Conservation (phyloP, 2,329 filamentous ascomycete species). For the Beauveria varroae region DNA sequence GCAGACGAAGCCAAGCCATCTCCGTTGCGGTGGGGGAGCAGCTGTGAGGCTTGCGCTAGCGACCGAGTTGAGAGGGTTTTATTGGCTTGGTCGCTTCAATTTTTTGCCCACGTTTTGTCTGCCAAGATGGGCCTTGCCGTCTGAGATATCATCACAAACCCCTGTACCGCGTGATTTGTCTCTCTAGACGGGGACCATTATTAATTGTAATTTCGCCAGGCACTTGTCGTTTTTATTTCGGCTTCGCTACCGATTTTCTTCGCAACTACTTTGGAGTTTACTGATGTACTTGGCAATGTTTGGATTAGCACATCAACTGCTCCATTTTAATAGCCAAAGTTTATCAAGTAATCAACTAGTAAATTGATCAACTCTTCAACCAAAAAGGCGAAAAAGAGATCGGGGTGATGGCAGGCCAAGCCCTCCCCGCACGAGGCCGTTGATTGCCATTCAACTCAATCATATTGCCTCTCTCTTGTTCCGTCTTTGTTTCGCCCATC, state of each 20-base stretch:
- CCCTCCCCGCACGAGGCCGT: neutral
- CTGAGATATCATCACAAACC: neutral
- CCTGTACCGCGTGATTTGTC: neutral
- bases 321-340: no score
- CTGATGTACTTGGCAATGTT: neutral
- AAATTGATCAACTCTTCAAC: neutral
- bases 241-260: no score
- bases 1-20: neutral
- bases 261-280: no score
- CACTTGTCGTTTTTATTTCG: neutral
- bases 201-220: neutral
- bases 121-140: neutral
- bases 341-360: no score
- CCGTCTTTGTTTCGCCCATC: neutral
- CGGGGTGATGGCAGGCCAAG: neutral
- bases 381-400: neutral
- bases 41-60: neutral
- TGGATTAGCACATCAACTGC: no score
- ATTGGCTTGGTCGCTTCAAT: neutral
- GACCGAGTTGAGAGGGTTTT: neutral
- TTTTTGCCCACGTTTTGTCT: neutral
- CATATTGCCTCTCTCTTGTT: neutral
- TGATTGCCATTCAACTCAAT: no score
- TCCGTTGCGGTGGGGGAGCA: no score
- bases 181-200: neutral